A percentile compares a stretch with the other conserved stretches of the same genome.
Evolutionary conservation across 2,329 filamentous ascomycete species (phyloP).

Genomic region (Pyricularia sp.): DNA sequence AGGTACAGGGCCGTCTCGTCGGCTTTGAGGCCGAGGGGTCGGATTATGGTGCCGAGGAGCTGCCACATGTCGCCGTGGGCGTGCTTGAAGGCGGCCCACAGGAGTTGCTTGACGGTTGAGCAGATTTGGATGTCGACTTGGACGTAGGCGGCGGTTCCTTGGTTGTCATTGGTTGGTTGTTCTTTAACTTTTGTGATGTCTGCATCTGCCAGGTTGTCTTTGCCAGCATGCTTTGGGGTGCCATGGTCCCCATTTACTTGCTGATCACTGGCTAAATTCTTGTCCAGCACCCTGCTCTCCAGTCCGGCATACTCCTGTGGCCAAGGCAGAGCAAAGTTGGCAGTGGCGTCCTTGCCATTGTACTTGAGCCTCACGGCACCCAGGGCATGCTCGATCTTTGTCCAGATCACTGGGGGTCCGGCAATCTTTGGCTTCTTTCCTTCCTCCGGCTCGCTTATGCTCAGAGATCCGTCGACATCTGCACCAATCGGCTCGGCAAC

Average conservation of each 20-base stretch:
- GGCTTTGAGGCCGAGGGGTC: conserved; percentile 55
- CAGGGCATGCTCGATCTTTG: conserved; percentile 29
- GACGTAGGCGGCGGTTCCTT: conserved; percentile 31
- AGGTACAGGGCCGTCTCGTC: conserved; percentile 56
- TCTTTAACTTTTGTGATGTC: conserved; percentile 7
- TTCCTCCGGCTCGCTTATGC: not conserved
- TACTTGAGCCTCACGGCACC: conserved; percentile 24
- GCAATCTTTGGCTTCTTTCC: not conserved
- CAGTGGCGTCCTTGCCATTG: conserved; percentile 16
- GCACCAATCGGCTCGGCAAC: conserved; percentile 25
- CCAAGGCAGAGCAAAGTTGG: conserved; percentile 48
- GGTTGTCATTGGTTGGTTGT: not conserved
- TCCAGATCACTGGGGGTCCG: conserved; percentile 7
- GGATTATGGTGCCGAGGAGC: conserved; percentile 54
- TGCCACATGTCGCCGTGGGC: conserved; percentile 66
- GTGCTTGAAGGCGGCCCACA: conserved; percentile 60
- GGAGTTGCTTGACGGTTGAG: conserved; percentile 27
- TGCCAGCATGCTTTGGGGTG: not conserved
- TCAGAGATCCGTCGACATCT: not conserved
- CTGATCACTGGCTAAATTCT: not conserved
- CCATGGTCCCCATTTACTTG: not conserved
- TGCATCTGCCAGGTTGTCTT: conserved; percentile 2
- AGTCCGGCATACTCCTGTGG: not conserved
- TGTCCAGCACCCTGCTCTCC: not conserved
- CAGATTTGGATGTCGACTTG: conserved; percentile 63